phyloP scores from a whole-genome alignment of 2,329 filamentous ascomycete genomes.

The Ascocoryne sarcoides region DNA sequence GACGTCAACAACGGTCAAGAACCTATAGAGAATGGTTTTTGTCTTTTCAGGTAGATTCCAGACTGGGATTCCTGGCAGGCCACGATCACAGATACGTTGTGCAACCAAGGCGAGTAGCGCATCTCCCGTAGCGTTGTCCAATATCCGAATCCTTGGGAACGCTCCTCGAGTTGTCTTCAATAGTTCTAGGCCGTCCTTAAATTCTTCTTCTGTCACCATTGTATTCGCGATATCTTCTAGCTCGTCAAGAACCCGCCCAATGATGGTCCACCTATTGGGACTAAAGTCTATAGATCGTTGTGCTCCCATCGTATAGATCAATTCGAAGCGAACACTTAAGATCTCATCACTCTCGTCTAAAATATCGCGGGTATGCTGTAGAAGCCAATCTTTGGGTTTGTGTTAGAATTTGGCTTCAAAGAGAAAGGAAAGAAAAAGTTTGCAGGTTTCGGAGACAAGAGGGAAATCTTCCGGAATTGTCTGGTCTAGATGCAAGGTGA shows the following conservation, averaged over 20 bases:
- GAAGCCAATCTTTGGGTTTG: slow-evolving; percentile 32
- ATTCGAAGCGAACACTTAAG: slow-evolving; percentile 50
- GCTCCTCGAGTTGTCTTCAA: slow-evolving; percentile 23
- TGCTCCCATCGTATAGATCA: slow-evolving; percentile 53
- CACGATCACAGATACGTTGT: slow-evolving; percentile 34
- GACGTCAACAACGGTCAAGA: slow-evolving; percentile 33
- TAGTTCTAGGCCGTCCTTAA: slow-evolving; percentile 37
- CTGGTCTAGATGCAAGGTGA: too few relatives aligned
- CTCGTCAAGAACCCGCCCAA: slow-evolving; percentile 43
- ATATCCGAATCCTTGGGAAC: slow-evolving; percentile 42
- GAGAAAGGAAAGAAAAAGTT: too few relatives aligned
- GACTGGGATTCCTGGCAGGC: slow-evolving; percentile 36
- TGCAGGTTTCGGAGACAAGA: too few relatives aligned
- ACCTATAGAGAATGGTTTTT: slow-evolving; percentile 31
- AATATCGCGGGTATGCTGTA: slow-evolving; percentile 41
- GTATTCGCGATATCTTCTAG: slow-evolving; percentile 28
- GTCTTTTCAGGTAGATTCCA: slow-evolving; percentile 8
- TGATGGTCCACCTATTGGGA: slow-evolving; percentile 46
- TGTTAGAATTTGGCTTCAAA: background rate
- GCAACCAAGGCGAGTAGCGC: slow-evolving; percentile 31
- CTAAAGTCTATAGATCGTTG: slow-evolving; percentile 42
- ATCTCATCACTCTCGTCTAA: slow-evolving; percentile 60
- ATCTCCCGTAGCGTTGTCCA: slow-evolving; percentile 29
- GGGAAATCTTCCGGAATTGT: too few relatives aligned
- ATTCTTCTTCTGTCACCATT: slow-evolving; percentile 19